These are phyloP conservation scores for Leishmania turanica DNA, from an alignment of 208 protist genomes.

Conservation along the genomic window DNA sequence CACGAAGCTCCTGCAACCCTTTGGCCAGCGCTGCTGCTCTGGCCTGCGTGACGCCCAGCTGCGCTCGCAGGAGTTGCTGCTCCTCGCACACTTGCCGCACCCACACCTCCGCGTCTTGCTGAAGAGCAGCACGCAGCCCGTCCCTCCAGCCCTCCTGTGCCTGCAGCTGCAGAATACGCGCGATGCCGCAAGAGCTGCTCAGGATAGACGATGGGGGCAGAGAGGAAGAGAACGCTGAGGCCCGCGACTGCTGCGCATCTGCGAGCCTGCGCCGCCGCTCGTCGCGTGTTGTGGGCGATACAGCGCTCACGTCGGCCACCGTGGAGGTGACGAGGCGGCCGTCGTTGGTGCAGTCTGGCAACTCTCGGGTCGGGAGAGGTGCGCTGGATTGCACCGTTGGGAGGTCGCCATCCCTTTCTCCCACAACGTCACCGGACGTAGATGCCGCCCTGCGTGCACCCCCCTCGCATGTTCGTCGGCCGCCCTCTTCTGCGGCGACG, in stretches of 20 bases:
- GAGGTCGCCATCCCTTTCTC: background rate
- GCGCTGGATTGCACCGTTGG: background rate
- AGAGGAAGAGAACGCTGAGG: background rate
- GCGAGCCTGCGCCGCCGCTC: background rate
- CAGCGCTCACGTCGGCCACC: background rate
- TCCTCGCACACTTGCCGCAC: slow-evolving; percentile 24
- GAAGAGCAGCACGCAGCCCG: slow-evolving; percentile 8
- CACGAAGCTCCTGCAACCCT: slow-evolving; percentile 9
- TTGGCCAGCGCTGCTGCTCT: slow-evolving; percentile 10
- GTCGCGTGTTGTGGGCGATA: background rate
- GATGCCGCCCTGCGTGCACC: background rate
- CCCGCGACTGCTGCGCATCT: background rate
- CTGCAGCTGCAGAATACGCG: slow-evolving; percentile 17
- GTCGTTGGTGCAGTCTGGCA: background rate
- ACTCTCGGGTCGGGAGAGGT: background rate
- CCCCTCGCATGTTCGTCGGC: background rate
- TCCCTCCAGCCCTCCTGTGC: slow-evolving; percentile 13
- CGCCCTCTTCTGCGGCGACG: background rate
- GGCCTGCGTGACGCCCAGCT: slow-evolving; percentile 14
- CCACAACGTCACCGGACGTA: background rate
- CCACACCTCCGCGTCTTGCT: slow-evolving; percentile 27
- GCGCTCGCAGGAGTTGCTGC: slow-evolving; percentile 22
- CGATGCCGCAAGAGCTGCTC: slow-evolving; percentile 8
- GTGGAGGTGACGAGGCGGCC: background rate
- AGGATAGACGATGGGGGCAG: background rate